Percentiles rank a stretch among this genome's conserved stretches.
phyloP scores from a whole-genome alignment of 164 flowering plant genomes.

The Piper betle region DNA sequence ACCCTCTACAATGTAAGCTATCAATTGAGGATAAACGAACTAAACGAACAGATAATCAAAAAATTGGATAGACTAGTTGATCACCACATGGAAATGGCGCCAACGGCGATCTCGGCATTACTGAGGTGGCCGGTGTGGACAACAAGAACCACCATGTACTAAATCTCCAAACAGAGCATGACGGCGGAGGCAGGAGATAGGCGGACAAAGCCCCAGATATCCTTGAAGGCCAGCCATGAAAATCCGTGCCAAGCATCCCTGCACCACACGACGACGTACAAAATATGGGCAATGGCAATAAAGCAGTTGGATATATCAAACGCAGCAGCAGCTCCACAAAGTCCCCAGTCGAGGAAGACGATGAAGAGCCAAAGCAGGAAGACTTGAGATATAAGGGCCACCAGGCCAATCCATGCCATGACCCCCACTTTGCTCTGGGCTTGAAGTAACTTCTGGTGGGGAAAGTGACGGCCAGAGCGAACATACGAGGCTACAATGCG shows the following conservation, averaged over 20 bases:
- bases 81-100: slow-evolving; percentile 88
- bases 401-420: slow-evolving; percentile 50
- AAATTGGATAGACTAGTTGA: background rate
- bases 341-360: slow-evolving; percentile 46
- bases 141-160: slow-evolving; percentile 73
- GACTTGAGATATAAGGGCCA: slow-evolving; percentile 35
- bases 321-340: slow-evolving; percentile 61
- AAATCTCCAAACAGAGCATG: slow-evolving; percentile 80
- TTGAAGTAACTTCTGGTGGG: slow-evolving; percentile 76
- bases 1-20: background rate
- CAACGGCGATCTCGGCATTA: slow-evolving; percentile 60
- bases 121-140: slow-evolving; percentile 57
- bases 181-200: slow-evolving; percentile 88
- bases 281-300: slow-evolving; percentile 44
- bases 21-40: background rate
- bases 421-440: slow-evolving; percentile 65
- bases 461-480: slow-evolving; percentile 67
- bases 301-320: slow-evolving; percentile 52
- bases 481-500: slow-evolving; percentile 67
- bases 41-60: background rate
- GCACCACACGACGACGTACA: slow-evolving; percentile 60
- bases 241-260: slow-evolving; percentile 74
- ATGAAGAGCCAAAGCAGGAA: slow-evolving; percentile 40
- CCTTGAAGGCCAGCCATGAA: slow-evolving; percentile 71
- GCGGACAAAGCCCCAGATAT: slow-evolving; percentile 59